Conservation (phyloP, 2,329 filamentous ascomycete species). For the Pseudopyrenochaeta lycopersici region DNA sequence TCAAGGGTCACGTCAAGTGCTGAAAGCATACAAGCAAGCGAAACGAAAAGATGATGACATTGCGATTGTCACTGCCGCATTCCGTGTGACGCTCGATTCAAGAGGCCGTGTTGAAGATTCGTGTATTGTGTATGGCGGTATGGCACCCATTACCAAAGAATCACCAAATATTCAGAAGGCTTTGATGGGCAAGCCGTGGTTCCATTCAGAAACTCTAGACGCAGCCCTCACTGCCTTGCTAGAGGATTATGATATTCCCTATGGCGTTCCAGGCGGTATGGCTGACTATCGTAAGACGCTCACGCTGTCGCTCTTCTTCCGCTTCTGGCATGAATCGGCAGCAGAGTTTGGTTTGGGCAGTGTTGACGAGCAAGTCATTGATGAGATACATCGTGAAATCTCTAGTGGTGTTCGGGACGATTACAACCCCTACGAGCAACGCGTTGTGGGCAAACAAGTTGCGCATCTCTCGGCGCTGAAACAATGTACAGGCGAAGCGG, state of each 20-base stretch:
- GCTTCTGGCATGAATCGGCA: slow-evolving; percentile 93
- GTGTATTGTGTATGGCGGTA: slow-evolving; percentile 88
- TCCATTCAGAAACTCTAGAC: slow-evolving; percentile 82
- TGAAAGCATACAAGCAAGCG: slow-evolving; percentile 92
- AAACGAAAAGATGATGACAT: slow-evolving; percentile 98
- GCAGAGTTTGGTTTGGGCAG: slow-evolving; percentile 64
- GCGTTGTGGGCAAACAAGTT: slow-evolving; percentile 82
- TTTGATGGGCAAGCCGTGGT: slow-evolving; percentile 78
- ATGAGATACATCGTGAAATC: slow-evolving; percentile 83
- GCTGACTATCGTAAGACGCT: slow-evolving; percentile 91
- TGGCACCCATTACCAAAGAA: slow-evolving; percentile 87
- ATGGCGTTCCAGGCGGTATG: slow-evolving; percentile 94
- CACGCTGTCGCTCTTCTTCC: slow-evolving; percentile 91
- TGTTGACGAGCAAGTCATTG: slow-evolving; percentile 75
- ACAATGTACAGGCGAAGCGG: slow-evolving; percentile 90
- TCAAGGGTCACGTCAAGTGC: slow-evolving; percentile 75
- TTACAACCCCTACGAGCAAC: slow-evolving; percentile 79
- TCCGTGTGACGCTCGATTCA: slow-evolving; percentile 76
- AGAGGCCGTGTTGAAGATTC: slow-evolving; percentile 74
- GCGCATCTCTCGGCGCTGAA: slow-evolving; percentile 90
- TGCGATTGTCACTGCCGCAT: slow-evolving; percentile 89
- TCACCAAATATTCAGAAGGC: slow-evolving; percentile 78
- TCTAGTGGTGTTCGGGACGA: slow-evolving; percentile 81
- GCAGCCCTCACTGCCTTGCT: slow-evolving; percentile 84
- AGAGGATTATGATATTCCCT: slow-evolving; percentile 83